Conservation (phyloP, 129 eudicot genomes). For the Kitagawia praeruptora region DNA sequence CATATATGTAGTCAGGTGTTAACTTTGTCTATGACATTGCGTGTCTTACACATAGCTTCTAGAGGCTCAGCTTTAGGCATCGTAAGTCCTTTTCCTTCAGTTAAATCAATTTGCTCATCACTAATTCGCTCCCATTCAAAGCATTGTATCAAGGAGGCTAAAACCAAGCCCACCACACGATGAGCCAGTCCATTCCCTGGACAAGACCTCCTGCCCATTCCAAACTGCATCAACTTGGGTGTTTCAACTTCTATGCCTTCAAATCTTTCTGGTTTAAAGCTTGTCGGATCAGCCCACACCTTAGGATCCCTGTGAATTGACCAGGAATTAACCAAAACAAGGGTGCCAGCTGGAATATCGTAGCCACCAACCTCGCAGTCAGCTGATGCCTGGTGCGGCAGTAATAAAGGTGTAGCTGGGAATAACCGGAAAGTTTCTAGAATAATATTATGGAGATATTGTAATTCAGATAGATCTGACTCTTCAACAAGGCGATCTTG, state of each 20-base stretch:
- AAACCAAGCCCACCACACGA: conserved; percentile 15
- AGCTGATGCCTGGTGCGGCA: conserved; percentile 28
- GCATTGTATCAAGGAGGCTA: conserved; percentile 37
- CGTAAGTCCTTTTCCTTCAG: conserved; percentile 26
- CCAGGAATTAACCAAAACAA: conserved; percentile 30
- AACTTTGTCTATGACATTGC: conserved; percentile 11
- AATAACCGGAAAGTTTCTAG: conserved; percentile 25
- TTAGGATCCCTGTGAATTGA: conserved; percentile 33
- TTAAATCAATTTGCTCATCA: conserved; percentile 18
- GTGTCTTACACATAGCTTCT: conserved; percentile 27
- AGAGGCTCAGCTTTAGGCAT: conserved; percentile 38
- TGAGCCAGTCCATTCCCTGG: conserved; percentile 31
- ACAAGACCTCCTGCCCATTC: conserved; percentile 42
- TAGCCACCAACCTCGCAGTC: conserved; percentile 30
- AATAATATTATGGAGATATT: conserved; percentile 21
- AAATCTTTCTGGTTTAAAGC: conserved; percentile 43
- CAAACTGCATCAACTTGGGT: conserved; percentile 35
- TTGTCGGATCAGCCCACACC: conserved; percentile 26
- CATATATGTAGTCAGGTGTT: neutral
- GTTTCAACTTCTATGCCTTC: conserved; percentile 21
- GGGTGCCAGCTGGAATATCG: conserved; percentile 23
- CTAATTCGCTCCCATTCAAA: conserved; percentile 34
- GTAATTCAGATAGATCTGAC: conserved; percentile 19
- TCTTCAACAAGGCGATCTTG: conserved; percentile 22
- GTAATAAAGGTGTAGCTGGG: conserved; percentile 27